Percentiles rank a stretch among this genome's conserved stretches.
Evolutionary conservation across 2,329 filamentous ascomycete species (phyloP).

Genomic region (Didymella keratinophila): DNA sequence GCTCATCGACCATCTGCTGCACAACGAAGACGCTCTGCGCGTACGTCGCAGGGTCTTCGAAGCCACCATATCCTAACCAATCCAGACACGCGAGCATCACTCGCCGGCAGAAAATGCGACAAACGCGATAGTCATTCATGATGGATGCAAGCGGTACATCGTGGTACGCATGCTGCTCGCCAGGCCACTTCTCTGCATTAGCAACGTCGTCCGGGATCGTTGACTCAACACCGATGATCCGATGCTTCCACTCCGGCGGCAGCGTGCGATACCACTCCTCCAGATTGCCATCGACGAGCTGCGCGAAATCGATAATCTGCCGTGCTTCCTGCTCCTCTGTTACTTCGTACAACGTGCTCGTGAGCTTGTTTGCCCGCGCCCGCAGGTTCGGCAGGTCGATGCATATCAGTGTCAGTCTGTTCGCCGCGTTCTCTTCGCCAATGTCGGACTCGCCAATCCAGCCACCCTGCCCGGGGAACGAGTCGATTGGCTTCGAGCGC

Average conservation of each 20-base stretch:
- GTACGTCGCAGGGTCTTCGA: conserved; percentile 26
- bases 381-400: conserved; percentile 51
- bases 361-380: conserved; percentile 44
- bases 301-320: conserved; percentile 46
- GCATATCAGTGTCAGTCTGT: conserved; percentile 51
- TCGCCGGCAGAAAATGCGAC: conserved; percentile 51
- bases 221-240: conserved; percentile 42
- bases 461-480: conserved; percentile 47
- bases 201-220: conserved; percentile 41
- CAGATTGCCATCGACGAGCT: conserved; percentile 48
- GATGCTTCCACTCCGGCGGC: conserved; percentile 46
- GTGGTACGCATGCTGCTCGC: conserved; percentile 51
- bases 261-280: conserved; percentile 50
- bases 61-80: conserved; percentile 33
- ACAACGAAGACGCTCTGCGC: conserved; percentile 38
- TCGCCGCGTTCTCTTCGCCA: conserved; percentile 50
- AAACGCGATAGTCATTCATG: conserved; percentile 53
- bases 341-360: conserved; percentile 31
- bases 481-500: conserved; percentile 49
- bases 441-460: conserved; percentile 46
- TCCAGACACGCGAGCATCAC: conserved; percentile 49
- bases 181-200: conserved; percentile 46
- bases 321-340: conserved; percentile 39
- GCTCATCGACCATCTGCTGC: conserved; percentile 51
- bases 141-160: conserved; percentile 51